phyloP scores from a whole-genome alignment of 768 basidiomycete genomes.

The Cystofilobasidium bisporidii region DNA sequence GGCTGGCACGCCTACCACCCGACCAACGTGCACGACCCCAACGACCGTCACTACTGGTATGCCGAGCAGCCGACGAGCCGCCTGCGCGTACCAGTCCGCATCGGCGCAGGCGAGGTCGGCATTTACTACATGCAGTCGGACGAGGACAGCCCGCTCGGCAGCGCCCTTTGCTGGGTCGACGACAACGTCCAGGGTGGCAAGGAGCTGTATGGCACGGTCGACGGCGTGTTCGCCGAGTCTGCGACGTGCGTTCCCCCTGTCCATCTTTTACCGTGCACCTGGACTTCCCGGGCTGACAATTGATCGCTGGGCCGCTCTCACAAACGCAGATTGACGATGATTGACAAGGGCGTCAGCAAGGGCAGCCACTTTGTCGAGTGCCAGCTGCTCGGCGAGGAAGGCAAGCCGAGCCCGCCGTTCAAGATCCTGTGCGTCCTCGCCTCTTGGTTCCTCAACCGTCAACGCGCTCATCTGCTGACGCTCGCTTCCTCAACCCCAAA shows the following conservation, averaged over 20 bases:
- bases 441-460: not conserved
- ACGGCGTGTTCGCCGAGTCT: constrained; percentile 49
- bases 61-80: constrained; percentile 73
- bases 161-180: constrained; percentile 91
- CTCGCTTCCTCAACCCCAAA: constrained; percentile 65
- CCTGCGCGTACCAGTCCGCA: constrained; percentile 70
- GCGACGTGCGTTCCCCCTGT: constrained; percentile 66
- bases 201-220: constrained; percentile 65
- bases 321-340: constrained; percentile 61
- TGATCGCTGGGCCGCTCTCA: too few species aligned
- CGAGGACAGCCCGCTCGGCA: constrained; percentile 44
- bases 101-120: constrained; percentile 74
- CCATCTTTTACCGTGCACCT: too few species aligned
- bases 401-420: constrained; percentile 25
- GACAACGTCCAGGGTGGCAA: constrained; percentile 76
- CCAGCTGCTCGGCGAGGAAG: constrained; percentile 65
- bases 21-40: constrained; percentile 44
- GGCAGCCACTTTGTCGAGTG: constrained; percentile 95
- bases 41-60: constrained; percentile 78
- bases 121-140: constrained; percentile 74
- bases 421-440: not conserved
- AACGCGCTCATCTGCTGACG: not conserved
- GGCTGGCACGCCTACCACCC: constrained; percentile 83
- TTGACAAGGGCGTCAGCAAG: constrained; percentile 72
- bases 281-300: too few species aligned